Percentiles rank a stretch among this genome's conserved stretches.
phyloP scores from a whole-genome alignment of 1,284 basidiomycete species.

The Laetiporus sulphureus region DNA sequence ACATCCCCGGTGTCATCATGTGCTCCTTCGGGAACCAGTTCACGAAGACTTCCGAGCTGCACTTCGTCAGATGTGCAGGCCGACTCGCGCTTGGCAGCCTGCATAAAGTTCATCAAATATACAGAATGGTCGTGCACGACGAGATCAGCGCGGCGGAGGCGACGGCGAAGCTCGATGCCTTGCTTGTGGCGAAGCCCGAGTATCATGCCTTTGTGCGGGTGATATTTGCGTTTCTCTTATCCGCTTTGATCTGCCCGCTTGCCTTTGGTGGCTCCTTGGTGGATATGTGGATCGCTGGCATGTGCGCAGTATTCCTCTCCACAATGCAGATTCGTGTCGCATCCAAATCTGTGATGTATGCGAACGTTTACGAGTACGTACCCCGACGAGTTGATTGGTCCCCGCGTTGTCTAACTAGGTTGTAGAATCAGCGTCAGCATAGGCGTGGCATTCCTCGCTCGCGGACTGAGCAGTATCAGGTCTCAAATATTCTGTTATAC shows the following conservation, averaged over 20 bases:
- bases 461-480: slow-evolving; percentile 74
- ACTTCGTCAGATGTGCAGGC: slow-evolving; percentile 74
- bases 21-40: slow-evolving; percentile 79
- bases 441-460: slow-evolving; percentile 72
- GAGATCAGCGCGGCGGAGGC: slow-evolving; percentile 76
- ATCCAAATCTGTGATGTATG: slow-evolving; percentile 70
- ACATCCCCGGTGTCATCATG: slow-evolving; percentile 77
- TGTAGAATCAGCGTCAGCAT: slow-evolving; percentile 77
- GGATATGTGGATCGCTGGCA: slow-evolving; percentile 77
- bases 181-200: slow-evolving; percentile 48
- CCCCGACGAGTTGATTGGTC: slow-evolving; percentile 5
- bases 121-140: slow-evolving; percentile 77
- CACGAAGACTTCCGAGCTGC: slow-evolving; percentile 72
- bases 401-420: not conserved
- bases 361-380: slow-evolving; percentile 84
- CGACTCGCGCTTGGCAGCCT: slow-evolving; percentile 70
- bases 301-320: slow-evolving; percentile 56
- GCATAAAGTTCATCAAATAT: slow-evolving; percentile 71
- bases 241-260: slow-evolving; percentile 71
- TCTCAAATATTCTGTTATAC: slow-evolving; percentile 77
- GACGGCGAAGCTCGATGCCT: slow-evolving; percentile 38
- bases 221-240: slow-evolving; percentile 62
- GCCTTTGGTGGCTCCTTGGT: slow-evolving; percentile 82
- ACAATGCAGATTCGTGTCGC: slow-evolving; percentile 69
- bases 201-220: slow-evolving; percentile 58